Base-by-base conservation (phyloP, 768 basidiomycete species). In the Phylloporus rhodoxanthus region DNA sequence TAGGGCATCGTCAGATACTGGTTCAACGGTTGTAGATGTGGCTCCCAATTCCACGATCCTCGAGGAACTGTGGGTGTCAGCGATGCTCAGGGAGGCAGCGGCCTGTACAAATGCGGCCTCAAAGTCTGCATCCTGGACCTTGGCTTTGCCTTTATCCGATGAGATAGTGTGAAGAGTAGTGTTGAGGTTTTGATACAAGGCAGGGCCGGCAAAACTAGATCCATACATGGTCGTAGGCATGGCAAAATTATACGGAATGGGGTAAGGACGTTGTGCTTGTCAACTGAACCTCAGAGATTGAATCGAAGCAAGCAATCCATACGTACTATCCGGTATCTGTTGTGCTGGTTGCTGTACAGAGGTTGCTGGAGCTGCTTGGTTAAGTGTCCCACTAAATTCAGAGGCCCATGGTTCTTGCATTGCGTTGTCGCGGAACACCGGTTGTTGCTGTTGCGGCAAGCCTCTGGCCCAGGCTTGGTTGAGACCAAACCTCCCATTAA, bases 61-160 rank as follows among this genome's bases (percentile, higher is more conserved):
- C 14, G 67, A 47, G 15, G 77, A 75, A 42, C 66, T 72, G 26
- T 72, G 71, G 21, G 66, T 53, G 53, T 77, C 73, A 23, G 60
- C 54, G 11, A 70, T 60, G 13, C 68, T 65, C n/a, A 82, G 59
- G 17, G 81, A 79, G n/a, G 78, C 79, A 5, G 73, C 71, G 2
- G 77, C 72, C 57, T 85, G 78, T 10, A 81, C 84, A 67, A 91
- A 91, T 9, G 88, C 89, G n/a, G 84, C 84, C 56, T 91, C 89
- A 50, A 91, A 89, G 65, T 89, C 89, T 4, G 78, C 79, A 45
- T 90, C 85, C 48, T 78, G 75, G 15, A 74, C 80, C 63, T 91
- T 93, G 2, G 86, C 89, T 64, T 95, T 97, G 13, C 82, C 87
- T 58, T 83, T 81, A 43, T 69, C 62, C 20, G 53, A 53, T 45